Evolutionary conservation across 805 yeast species (phyloP).

Genomic region (Starmerella lactis-condensi): DNA sequence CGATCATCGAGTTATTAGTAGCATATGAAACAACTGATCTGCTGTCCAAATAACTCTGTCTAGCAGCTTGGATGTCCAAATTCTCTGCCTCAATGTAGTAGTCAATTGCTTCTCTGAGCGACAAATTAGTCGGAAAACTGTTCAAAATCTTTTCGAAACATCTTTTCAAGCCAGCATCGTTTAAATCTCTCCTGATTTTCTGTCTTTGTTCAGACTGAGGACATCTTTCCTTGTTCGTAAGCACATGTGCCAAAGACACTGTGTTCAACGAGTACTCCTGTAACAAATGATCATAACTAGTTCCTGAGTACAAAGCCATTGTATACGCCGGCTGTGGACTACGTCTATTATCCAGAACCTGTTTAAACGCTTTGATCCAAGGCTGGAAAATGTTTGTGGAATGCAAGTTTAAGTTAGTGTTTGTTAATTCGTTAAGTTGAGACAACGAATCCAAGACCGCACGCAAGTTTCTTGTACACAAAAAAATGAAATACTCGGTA

Average conservation of each 20-base stretch:
- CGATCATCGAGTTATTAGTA: too few species aligned
- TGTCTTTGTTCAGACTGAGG: conserved; percentile 26
- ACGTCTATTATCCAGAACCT: conserved; percentile 68
- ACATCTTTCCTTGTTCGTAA: conserved; percentile 23
- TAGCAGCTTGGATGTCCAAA: too few species aligned
- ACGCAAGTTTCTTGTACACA: conserved; percentile 35
- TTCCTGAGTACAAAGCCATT: too few species aligned
- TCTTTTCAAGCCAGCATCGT: conserved; percentile 33
- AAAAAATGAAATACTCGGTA: conserved; percentile 51
- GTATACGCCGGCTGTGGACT: too few species aligned
- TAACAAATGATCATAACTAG: conserved; percentile 35
- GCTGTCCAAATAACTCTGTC: too few species aligned
- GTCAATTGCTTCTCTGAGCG: conserved; percentile 35
- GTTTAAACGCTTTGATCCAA: conserved; percentile 51
- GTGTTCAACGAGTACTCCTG: conserved; percentile 57
- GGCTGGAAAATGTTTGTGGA: conserved; percentile 35
- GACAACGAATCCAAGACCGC: conserved; percentile 39
- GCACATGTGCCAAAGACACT: conserved; percentile 48
- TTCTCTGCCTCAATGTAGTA: conserved; percentile 34
- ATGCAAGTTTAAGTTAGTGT: conserved; percentile 17
- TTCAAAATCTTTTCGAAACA: conserved; percentile 3
- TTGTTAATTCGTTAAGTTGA: conserved; percentile 3
- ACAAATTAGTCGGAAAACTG: conserved; percentile 16
- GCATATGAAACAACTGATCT: too few species aligned
- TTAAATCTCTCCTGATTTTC: conserved; percentile 41